These are phyloP conservation scores for Arthrobotrys iridis DNA, from an alignment of 2,329 filamentous ascomycete genomes.

Conservation along the genomic window DNA sequence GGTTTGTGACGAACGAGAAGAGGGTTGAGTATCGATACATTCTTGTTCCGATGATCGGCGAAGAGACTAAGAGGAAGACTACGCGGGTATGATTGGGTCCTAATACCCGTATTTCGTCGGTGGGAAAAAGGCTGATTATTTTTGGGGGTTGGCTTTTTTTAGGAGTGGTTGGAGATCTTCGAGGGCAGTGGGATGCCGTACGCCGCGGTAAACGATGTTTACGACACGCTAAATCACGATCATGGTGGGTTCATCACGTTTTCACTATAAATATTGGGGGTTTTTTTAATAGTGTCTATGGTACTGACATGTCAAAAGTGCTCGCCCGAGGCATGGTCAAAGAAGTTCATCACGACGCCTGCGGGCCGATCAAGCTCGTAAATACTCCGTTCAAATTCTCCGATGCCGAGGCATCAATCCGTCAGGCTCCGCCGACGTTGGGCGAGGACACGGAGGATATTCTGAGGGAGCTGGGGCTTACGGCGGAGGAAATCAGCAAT, in stretches of 20 bases:
- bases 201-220: conserved; percentile 91
- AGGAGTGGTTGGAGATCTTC: conserved; percentile 85
- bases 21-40: conserved; percentile 76
- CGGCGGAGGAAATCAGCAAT: conserved; percentile 66
- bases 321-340: conserved; percentile 86
- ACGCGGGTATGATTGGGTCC: conserved; percentile 65
- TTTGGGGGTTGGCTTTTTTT: too few species aligned
- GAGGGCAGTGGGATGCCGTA: conserved; percentile 95
- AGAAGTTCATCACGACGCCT: conserved; percentile 82
- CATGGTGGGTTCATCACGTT: conserved; percentile 73
- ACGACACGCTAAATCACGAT: conserved; percentile 81
- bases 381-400: conserved; percentile 97
- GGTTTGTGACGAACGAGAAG: conserved; percentile 71
- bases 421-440: conserved; percentile 81
- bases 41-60: conserved; percentile 82
- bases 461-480: conserved; percentile 66
- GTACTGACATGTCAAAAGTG: conserved; percentile 62
- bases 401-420: conserved; percentile 77
- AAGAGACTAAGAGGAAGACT: conserved; percentile 76
- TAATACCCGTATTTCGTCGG: not conserved
- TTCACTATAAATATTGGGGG: too few species aligned
- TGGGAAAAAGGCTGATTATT: not conserved
- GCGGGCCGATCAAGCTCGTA: conserved; percentile 86
- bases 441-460: conserved; percentile 89
- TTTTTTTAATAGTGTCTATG: too few species aligned